These are phyloP conservation scores for Globisporangium nunn DNA, from an alignment of 352 stramenopile species.

Conservation along the genomic window DNA sequence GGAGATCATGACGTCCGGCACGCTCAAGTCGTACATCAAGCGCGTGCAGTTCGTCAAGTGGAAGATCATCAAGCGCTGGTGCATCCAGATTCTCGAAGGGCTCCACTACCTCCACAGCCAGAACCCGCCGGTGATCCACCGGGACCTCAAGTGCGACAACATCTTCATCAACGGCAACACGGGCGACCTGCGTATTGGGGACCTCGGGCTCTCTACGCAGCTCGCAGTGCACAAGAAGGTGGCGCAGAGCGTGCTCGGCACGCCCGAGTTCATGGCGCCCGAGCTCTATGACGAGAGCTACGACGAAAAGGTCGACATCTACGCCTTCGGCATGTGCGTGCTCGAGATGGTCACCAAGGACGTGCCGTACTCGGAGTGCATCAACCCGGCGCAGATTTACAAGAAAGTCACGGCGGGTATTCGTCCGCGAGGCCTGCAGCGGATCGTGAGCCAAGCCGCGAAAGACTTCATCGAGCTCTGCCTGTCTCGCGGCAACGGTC, in stretches of 20 bases:
- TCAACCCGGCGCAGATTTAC: conserved; percentile 88
- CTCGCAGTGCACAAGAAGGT: conserved; percentile 69
- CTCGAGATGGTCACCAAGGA: conserved; percentile 99
- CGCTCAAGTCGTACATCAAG: conserved; percentile 95
- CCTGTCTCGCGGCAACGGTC: conserved; percentile 67
- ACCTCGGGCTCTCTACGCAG: conserved; percentile 91
- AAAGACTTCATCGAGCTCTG: conserved; percentile 83
- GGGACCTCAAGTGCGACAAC: conserved; percentile 94
- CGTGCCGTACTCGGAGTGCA: conserved; percentile 96
- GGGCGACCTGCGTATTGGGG: conserved; percentile 96
- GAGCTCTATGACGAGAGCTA: conserved; percentile 99
- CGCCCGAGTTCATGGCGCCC: conserved; percentile 99
- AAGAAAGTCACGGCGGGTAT: conserved; percentile 88
- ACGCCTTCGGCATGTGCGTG: conserved; percentile 99
- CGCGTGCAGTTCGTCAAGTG: conserved; percentile 97
- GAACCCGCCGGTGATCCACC: conserved; percentile 88
- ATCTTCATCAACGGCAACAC: conserved; percentile 99
- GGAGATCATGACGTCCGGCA: conserved; percentile 96
- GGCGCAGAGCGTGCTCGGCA: conserved; percentile 93
- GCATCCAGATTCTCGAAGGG: conserved; percentile 95
- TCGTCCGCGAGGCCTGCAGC: conserved; percentile 59
- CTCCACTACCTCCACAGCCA: conserved; percentile 90
- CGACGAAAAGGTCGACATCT: conserved; percentile 96
- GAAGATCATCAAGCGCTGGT: conserved; percentile 98
- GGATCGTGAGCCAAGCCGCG: conserved; percentile 65